Evolutionary conservation across 148 eudicot genomes (phyloP).

Genomic region (Cornus controversa): DNA sequence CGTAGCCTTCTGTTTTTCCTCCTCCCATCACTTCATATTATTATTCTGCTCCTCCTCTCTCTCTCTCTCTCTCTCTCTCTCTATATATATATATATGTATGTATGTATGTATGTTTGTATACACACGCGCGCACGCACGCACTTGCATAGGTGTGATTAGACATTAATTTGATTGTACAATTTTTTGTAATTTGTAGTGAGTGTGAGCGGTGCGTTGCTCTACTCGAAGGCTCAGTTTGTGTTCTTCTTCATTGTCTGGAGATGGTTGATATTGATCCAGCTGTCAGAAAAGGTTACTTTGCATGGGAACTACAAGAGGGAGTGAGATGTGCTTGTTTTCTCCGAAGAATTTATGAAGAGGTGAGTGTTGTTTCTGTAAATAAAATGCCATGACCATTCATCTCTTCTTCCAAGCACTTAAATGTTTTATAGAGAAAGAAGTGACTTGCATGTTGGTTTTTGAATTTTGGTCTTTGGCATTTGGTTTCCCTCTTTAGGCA

Average conservation of each 20-base stretch:
- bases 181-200: slow-evolving; percentile 41
- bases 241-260: slow-evolving; percentile 80
- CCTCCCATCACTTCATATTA: background rate
- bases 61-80: too few species aligned
- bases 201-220: slow-evolving; percentile 48
- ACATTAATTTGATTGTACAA: background rate
- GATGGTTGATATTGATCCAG: slow-evolving; percentile 42
- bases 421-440: background rate
- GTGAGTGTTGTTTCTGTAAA: slow-evolving; percentile 29
- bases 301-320: slow-evolving; percentile 69
- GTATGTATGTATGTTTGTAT: too few species aligned
- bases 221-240: slow-evolving; percentile 75
- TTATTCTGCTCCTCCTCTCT: background rate
- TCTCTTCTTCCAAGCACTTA: background rate
- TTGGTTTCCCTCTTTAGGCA: background rate
- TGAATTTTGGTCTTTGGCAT: too few species aligned
- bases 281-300: slow-evolving; percentile 33
- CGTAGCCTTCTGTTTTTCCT: background rate
- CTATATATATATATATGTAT: too few species aligned
- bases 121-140: too few species aligned
- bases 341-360: slow-evolving; percentile 94
- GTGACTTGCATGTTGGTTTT: background rate
- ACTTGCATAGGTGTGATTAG: background rate
- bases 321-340: slow-evolving; percentile 69
- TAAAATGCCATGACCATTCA: background rate